Evolutionary conservation across 129 eudicot genomes (phyloP), one percentile per base, ranked within the genome.

Genomic region (Centaurea solstitialis): DNA sequence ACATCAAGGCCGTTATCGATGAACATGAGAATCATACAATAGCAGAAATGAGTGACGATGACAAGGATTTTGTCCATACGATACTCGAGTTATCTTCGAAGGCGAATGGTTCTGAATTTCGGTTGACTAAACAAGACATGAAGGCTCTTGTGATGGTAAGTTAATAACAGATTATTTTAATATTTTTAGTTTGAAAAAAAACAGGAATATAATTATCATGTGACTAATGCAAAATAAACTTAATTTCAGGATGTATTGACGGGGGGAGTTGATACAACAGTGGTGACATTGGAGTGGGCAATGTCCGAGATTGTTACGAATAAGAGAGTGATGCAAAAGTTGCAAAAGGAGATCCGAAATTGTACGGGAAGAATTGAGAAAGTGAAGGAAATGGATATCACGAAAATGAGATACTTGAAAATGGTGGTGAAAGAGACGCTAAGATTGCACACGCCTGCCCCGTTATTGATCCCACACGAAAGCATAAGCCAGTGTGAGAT

Each of bases 351-450:
- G 69, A 80, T 89, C 40, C 64, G 72, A 9, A 75, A 69, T 2
- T 8, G 74, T 4, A 62, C 80, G 1, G 66, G 75, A 38, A 76
- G 28, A 8, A 17, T 30, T 33, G 2, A 73, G 23, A 20, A 33
- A 0, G 73, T 86, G 13, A 47, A 69, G 8, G 93, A 86, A 73
- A 30, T 87, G 1, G 87, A 89, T 39, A 84, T 85, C 28, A 68
- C 90, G 4, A 69, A 71, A 1, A 80, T 89, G 71, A 81, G 81
- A 35, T 89, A 86, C 81, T 73, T 89, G 23, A 85, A 72, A 33
- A 85, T 85, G 43, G 82, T 89, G 66, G 85, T 86, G 18, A 89
- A 89, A 68, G 90, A 89, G 74, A 79, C 88, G 0, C 61, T 89
- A 18, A 39, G 93, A 59, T 59, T 89, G 4, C 93, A 89, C 67